phyloP scores from a whole-genome alignment of 1,284 basidiomycete species.

The Cryptococcus floricola region DNA sequence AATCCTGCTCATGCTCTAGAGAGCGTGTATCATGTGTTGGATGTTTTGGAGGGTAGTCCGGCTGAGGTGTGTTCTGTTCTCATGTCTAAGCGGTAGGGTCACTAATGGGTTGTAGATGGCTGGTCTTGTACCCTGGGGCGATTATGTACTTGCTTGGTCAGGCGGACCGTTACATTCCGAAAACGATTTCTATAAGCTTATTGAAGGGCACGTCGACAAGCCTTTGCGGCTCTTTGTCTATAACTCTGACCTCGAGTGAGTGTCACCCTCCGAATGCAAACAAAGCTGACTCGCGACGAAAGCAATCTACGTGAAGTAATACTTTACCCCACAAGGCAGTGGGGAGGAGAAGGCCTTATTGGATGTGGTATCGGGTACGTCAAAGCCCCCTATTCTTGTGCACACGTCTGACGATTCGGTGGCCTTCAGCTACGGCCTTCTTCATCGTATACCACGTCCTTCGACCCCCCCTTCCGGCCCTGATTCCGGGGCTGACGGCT shows the following conservation, averaged over 20 bases:
- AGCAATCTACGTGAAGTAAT: constrained; percentile 88
- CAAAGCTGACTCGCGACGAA: background rate
- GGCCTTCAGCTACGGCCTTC: constrained; percentile 58
- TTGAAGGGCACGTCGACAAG: constrained; percentile 90
- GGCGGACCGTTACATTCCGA: constrained; percentile 89
- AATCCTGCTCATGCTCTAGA: constrained; percentile 81
- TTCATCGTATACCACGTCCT: constrained; percentile 78
- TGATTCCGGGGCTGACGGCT: too few species aligned
- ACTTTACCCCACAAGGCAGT: constrained; percentile 86
- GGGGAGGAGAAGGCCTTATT: constrained; percentile 90
- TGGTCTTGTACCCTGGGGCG: constrained; percentile 79
- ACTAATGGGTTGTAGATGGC: constrained; percentile 11
- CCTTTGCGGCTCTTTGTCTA: constrained; percentile 92
- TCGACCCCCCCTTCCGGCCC: constrained; percentile 21
- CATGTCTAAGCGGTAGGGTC: background rate
- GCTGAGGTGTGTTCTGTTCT: constrained; percentile 59
- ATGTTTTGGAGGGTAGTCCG: constrained; percentile 91
- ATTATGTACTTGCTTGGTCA: constrained; percentile 91
- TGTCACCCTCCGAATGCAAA: constrained; percentile 27
- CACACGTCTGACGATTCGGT: background rate
- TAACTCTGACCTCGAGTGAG: constrained; percentile 94
- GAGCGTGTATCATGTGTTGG: constrained; percentile 96
- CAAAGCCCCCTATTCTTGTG: background rate
- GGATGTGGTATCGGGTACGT: constrained; percentile 86
- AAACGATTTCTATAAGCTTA: constrained; percentile 93